Percentiles rank a stretch among this genome's conserved stretches.
These are phyloP conservation scores for Elymus sibiricus DNA, from an alignment of 176 grass and related monocot species.

Conservation along the genomic window DNA sequence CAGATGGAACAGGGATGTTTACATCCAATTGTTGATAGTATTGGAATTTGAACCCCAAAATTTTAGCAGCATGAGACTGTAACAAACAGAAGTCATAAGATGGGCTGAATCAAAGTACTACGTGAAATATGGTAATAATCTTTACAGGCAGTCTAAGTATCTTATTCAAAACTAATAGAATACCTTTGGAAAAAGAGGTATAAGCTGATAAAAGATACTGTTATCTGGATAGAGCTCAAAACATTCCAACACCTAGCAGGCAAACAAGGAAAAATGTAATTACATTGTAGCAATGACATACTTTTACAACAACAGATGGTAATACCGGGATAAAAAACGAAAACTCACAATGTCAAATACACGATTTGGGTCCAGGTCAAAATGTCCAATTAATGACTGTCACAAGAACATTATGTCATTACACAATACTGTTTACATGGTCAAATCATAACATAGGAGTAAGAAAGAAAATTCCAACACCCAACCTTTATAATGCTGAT, in stretches of 20 bases:
- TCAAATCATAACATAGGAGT: conserved; percentile 10
- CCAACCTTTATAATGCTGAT: conserved; percentile 96
- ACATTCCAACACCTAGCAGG: conserved; percentile 79
- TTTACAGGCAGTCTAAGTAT: conserved; percentile 11
- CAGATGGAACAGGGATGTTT: conserved; percentile 59
- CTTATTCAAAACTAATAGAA: conserved; percentile 12
- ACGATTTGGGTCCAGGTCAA: conserved; percentile 97
- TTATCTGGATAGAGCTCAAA: conserved; percentile 95
- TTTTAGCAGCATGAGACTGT: conserved; percentile 94
- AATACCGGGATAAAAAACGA: conserved; percentile 20
- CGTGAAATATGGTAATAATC: conserved; percentile 5
- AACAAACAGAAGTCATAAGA: conserved; percentile 32
- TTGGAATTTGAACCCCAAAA: conserved; percentile 99
- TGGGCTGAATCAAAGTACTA: background rate
- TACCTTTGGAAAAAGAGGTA: conserved; percentile 99
- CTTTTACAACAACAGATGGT: background rate
- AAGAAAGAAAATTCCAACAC: conserved; percentile 12
- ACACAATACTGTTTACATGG: background rate
- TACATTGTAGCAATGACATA: conserved; percentile 9
- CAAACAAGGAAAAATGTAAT: conserved; percentile 28
- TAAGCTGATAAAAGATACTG: conserved; percentile 77
- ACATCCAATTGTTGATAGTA: conserved; percentile 96
- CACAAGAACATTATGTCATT: conserved; percentile 25
- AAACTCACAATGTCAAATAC: conserved; percentile 99
- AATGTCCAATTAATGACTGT: conserved; percentile 99